Conservation (phyloP, 2,329 filamentous ascomycete species). For the Cladosporium oxysporum region DNA sequence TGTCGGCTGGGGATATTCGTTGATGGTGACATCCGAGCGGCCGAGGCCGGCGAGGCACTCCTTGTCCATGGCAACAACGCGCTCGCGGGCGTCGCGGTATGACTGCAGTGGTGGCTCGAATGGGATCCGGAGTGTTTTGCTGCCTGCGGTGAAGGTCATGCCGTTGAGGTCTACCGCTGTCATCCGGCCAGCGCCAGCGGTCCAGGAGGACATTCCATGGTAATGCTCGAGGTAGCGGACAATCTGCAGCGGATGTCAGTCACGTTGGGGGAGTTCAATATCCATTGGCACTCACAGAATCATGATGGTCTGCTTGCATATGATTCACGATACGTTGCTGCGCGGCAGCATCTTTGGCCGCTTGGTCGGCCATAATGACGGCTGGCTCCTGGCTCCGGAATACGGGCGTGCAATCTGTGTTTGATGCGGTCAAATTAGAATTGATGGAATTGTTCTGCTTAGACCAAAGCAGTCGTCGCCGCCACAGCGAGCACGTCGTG, state of each 20-base stretch:
- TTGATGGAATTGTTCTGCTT: not conserved
- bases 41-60: conserved; percentile 58
- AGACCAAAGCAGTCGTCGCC: not conserved
- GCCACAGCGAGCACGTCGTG: not conserved
- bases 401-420: not conserved
- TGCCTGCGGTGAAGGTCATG: conserved; percentile 62
- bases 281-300: conserved; percentile 31
- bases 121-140: conserved; percentile 54
- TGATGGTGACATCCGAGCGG: conserved; percentile 58
- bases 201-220: conserved; percentile 56
- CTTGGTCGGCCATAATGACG: conserved; percentile 27
- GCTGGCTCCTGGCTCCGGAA: not conserved
- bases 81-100: conserved; percentile 66
- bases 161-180: conserved; percentile 64
- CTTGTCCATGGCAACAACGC: conserved; percentile 72
- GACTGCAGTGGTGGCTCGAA: conserved; percentile 71
- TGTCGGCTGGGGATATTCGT: conserved; percentile 53
- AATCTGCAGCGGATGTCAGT: conserved; percentile 44
- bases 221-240: conserved; percentile 76
- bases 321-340: conserved; percentile 71
- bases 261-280: not conserved
- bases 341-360: conserved; percentile 46
- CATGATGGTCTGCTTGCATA: conserved; percentile 82
- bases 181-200: conserved; percentile 61
- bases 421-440: not conserved